phyloP scores from a whole-genome alignment of 163 green algal genomes.

The Scenedesmus sp. region DNA sequence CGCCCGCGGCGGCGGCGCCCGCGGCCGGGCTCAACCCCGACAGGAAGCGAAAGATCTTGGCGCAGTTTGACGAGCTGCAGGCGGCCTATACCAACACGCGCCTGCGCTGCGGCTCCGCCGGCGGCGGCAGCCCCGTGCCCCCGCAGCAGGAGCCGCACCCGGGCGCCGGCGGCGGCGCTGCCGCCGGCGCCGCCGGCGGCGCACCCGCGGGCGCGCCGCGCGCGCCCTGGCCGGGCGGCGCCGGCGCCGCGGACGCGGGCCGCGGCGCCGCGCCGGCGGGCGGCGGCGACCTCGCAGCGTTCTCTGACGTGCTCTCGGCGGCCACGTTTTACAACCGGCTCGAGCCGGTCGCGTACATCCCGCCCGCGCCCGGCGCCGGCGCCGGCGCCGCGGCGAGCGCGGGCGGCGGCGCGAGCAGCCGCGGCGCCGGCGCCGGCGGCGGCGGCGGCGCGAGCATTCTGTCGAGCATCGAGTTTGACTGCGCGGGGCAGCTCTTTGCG shows the following conservation, averaged over 20 bases:
- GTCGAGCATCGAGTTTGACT: constrained; percentile 74
- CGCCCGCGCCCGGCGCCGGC: constrained; percentile 23
- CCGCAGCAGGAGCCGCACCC: constrained; percentile 5
- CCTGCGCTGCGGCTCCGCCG: neutral
- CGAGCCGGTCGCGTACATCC: constrained; percentile 60
- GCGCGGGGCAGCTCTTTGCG: constrained; percentile 59
- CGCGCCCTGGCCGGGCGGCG: too few relatives aligned
- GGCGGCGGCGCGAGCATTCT: constrained; percentile 60
- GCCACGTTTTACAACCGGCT: constrained; percentile 47
- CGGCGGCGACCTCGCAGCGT: constrained; percentile 54
- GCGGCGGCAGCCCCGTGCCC: neutral
- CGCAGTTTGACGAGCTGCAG: constrained; percentile 82
- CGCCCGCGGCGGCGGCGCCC: too few relatives aligned
- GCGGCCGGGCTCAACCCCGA: too few relatives aligned
- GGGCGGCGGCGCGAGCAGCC: constrained; percentile 28
- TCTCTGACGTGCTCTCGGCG: constrained; percentile 62
- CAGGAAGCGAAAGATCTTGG: constrained; percentile 69
- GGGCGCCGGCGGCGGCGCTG: neutral
- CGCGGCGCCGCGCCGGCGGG: neutral
- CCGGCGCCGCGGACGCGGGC: neutral
- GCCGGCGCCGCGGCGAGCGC: neutral
- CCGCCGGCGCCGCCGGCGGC: neutral
- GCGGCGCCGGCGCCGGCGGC: constrained; percentile 22
- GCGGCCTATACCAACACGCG: constrained; percentile 65
- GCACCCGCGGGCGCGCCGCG: too few relatives aligned